Conservation (phyloP, 169 alveolate species). For the Cryptosporidium felis region DNA sequence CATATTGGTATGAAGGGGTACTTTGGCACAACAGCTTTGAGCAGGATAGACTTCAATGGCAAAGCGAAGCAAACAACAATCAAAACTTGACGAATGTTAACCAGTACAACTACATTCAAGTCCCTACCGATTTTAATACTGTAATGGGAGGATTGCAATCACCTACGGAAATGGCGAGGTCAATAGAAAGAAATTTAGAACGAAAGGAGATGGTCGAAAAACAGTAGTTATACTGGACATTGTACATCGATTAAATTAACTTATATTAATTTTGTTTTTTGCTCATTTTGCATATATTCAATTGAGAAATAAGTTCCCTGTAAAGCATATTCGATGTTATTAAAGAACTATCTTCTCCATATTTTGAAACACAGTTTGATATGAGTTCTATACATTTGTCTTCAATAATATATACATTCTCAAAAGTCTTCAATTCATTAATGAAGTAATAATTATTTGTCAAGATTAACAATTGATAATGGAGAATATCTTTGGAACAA, state of each 20-base stretch:
- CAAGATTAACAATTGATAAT: conserved; percentile 11
- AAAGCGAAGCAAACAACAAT: neutral
- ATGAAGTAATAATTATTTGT: conserved; percentile 30
- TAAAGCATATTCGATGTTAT: neutral
- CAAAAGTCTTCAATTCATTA: neutral
- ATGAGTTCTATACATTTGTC: neutral
- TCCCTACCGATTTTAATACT: conserved; percentile 32
- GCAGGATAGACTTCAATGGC: conserved; percentile 64
- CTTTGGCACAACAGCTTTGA: conserved; percentile 47
- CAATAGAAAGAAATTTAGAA: conserved; percentile 19
- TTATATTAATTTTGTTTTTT: neutral
- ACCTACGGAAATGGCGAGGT: conserved; percentile 61
- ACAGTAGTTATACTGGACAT: no score
- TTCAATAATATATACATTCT: neutral
- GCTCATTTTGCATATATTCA: conserved; percentile 7
- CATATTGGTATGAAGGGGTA: conserved; percentile 58
- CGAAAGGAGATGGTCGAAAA: neutral
- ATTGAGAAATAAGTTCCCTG: neutral
- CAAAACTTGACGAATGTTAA: neutral
- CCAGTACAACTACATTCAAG: conserved; percentile 26
- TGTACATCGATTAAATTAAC: neutral
- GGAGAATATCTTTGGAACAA: neutral
- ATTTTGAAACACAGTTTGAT: neutral
- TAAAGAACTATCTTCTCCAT: neutral
- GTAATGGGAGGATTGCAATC: conserved; percentile 59